Base-by-base conservation (phyloP, 345 rosid genomes). In the Euphorbia tirucalli region DNA sequence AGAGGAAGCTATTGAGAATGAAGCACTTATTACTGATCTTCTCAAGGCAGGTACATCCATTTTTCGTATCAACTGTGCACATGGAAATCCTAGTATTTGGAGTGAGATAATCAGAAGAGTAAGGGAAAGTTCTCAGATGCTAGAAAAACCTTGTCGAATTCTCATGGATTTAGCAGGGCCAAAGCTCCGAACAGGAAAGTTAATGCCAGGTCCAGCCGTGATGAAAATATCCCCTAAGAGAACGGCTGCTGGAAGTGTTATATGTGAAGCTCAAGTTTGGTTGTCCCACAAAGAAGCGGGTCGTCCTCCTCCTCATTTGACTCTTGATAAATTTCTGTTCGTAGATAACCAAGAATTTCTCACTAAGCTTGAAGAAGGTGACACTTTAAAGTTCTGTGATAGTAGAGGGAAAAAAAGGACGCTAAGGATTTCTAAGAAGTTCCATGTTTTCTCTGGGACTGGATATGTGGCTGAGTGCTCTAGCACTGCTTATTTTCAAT, bases 121-220 rank as follows among this genome's bases (percentile, higher is more conserved):
- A 61, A 83, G 78, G 79, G 79, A 59, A 71, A 55, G 84, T 61
- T 89, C 90, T 54, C 86, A 83, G 71, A 79, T 78, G 85, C 81
- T 86, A 35, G 94, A 85, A 84, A 81, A 57, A 11, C 91, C 88
- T 61, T 89, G 92, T 70, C 85, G 85, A 25, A 70, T 87, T 80
- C 90, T 86, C 71, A 89, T 87, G 90, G 94, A 89, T 80, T 79
- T 89, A 80, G 94, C 90, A 0, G 90, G 94, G 69, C 94, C 94
- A 69, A 89, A 89, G 78, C 85, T 89, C 65, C 86, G 92, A 58
- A 89, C 92, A 0, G 85, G 80, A 39, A 76, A 81, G 39, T 61
- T 87, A 35, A 82, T 80, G 71, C 82, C 89, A 50, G 92, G 92
- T 66, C 94, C 90, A 1, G 77, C 87, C 52, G 89, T 86, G 55